Conservation (phyloP, 352 stramenopile genomes). For the Hyaloperonospora brassicae region DNA sequence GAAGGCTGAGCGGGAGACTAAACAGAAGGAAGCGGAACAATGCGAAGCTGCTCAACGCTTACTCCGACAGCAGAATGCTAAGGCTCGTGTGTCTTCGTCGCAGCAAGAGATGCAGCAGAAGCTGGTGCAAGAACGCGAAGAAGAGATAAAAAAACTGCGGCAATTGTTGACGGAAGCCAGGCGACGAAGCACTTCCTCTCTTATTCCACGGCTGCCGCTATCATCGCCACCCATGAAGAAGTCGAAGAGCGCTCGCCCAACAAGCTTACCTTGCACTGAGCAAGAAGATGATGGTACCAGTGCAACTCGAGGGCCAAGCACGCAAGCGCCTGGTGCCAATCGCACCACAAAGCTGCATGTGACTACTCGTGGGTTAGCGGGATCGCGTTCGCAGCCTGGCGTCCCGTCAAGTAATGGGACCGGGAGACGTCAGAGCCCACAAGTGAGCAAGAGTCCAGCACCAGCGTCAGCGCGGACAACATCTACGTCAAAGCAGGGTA, state of each 20-base stretch:
- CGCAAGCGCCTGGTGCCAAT: constrained; percentile 1
- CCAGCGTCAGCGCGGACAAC: constrained; percentile 13
- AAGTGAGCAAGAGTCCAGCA: constrained; percentile 19
- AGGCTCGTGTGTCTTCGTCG: constrained; percentile 52
- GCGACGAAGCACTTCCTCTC: constrained; percentile 55
- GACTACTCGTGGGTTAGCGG: constrained; percentile 7
- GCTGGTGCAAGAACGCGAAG: constrained; percentile 65
- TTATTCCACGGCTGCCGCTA: constrained; percentile 52
- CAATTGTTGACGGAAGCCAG: constrained; percentile 63
- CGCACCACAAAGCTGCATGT: constrained; percentile 19
- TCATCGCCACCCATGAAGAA: constrained; percentile 41
- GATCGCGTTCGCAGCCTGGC: constrained; percentile 17
- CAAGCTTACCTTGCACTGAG: constrained; percentile 18
- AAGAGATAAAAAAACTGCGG: constrained; percentile 74
- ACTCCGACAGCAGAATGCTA: constrained; percentile 58
- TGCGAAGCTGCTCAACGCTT: constrained; percentile 55
- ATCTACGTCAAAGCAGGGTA: constrained; percentile 15
- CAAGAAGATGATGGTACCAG: constrained; percentile 24
- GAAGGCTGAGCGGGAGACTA: constrained; percentile 61
- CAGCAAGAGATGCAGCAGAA: constrained; percentile 63
- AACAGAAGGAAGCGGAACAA: constrained; percentile 57
- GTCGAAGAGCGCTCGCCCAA: constrained; percentile 25
- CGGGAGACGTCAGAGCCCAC: constrained; percentile 15
- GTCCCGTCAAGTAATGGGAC: constrained; percentile 11
- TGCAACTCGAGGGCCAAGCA: constrained; percentile 6